Conservation (phyloP, 169 alveolate genomes). For the Miamiensis avidus region DNA sequence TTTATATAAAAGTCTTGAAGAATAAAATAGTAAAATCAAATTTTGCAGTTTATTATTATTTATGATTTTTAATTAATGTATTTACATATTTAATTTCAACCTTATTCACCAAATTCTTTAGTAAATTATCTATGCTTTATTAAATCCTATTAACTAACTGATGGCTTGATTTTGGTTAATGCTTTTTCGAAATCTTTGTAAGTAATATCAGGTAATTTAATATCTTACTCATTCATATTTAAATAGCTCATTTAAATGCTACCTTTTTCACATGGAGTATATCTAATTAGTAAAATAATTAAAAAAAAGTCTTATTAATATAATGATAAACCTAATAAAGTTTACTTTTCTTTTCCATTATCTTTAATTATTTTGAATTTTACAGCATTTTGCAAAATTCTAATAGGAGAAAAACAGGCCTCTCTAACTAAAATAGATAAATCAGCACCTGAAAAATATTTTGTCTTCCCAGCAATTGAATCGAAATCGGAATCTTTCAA, state of each 20-base stretch:
- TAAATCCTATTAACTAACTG: slow-evolving; percentile 62
- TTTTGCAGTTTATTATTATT: not conserved
- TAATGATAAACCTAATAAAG: not conserved
- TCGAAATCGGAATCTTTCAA: slow-evolving; percentile 67
- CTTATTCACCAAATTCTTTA: slow-evolving; percentile 76
- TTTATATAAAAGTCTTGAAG: too few species aligned
- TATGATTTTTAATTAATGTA: not conserved
- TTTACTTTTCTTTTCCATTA: slow-evolving; percentile 52
- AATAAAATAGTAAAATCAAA: too few species aligned
- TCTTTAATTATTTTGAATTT: slow-evolving; percentile 78
- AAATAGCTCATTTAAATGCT: slow-evolving; percentile 58
- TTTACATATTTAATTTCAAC: slow-evolving; percentile 42
- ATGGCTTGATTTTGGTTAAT: slow-evolving; percentile 58
- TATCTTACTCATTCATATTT: slow-evolving; percentile 53
- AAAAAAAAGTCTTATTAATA: too few species aligned
- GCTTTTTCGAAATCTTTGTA: slow-evolving; percentile 61
- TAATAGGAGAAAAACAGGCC: slow-evolving; percentile 91
- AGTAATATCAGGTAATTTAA: slow-evolving; percentile 64
- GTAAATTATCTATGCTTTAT: slow-evolving; percentile 65
- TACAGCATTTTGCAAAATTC: slow-evolving; percentile 87
- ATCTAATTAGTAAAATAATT: slow-evolving; percentile 64
- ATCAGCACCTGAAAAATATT: slow-evolving; percentile 93
- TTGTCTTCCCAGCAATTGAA: slow-evolving; percentile 72
- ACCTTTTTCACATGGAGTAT: slow-evolving; percentile 58
- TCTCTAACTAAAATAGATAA: slow-evolving; percentile 88